Conservation (phyloP, 2,329 filamentous ascomycete species). For the Paracamarosporium sp. region DNA sequence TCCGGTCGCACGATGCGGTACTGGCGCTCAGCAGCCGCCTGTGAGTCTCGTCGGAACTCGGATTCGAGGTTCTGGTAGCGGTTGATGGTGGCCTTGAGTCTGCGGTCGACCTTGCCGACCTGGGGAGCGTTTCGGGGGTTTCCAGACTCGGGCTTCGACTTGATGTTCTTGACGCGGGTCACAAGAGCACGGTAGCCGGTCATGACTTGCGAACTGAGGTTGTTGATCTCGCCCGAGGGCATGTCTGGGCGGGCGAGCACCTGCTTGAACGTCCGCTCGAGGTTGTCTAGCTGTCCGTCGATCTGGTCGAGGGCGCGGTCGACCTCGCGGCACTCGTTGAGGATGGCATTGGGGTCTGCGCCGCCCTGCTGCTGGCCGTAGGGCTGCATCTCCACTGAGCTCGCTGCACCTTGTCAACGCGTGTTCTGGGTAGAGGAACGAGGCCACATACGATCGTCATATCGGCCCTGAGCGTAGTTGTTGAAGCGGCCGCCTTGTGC, state of each 20-base stretch:
- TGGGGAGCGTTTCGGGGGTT: slow-evolving; percentile 78
- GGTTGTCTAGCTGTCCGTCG: slow-evolving; percentile 73
- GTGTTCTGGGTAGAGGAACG: slow-evolving; percentile 30
- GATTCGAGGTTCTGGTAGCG: slow-evolving; percentile 82
- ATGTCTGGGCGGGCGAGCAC: slow-evolving; percentile 78
- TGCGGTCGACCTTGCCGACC: slow-evolving; percentile 79
- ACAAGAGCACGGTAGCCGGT: slow-evolving; percentile 79
- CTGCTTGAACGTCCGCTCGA: slow-evolving; percentile 73
- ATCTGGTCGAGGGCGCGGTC: slow-evolving; percentile 78
- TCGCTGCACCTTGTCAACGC: slow-evolving; percentile 31
- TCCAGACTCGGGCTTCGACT: slow-evolving; percentile 78
- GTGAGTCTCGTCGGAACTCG: slow-evolving; percentile 78
- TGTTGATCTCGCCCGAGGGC: slow-evolving; percentile 73
- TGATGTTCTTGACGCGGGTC: slow-evolving; percentile 80
- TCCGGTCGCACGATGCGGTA: slow-evolving; percentile 89
- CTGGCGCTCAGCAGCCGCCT: slow-evolving; percentile 86
- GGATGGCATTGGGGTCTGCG: slow-evolving; percentile 72
- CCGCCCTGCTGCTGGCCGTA: slow-evolving; percentile 46
- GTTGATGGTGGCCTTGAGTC: slow-evolving; percentile 81
- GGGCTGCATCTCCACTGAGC: slow-evolving; percentile 74
- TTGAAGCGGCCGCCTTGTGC: slow-evolving; percentile 60
- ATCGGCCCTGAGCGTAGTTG: slow-evolving; percentile 56
- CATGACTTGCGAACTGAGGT: slow-evolving; percentile 80
- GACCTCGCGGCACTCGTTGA: slow-evolving; percentile 85
- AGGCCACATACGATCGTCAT: slow-evolving; percentile 41